Base-by-base conservation (phyloP, 768 basidiomycete genomes). In the Mycena rebaudengoi region DNA sequence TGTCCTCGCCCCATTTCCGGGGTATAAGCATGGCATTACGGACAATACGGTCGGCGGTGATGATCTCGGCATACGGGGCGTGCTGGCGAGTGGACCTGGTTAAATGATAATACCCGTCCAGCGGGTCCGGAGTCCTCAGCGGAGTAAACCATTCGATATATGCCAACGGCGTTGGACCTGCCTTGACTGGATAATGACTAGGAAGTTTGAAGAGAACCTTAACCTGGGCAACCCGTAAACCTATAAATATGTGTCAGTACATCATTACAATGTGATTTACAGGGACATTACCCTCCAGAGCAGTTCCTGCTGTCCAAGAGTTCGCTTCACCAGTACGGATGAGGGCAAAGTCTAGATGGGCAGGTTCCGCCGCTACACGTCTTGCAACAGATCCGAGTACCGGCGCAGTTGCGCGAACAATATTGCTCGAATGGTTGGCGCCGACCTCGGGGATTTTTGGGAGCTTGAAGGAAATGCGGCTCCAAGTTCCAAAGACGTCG, bases 81-180 rank as follows among this genome's bases (percentile, higher is more conserved):
- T 59, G 64, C 51, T 35, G 57, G 16, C 39, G 61, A 7, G 52
- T 59, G 32, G n/a, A 69, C 26, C 43, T 65, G 30, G 21, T 35
- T 32, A 51, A 40, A 60, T 45, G 65, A 35, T 52, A 59, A 32
- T 59, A 73, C 1, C 62, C 63, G 16, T 50, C 52, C n/a, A 46
- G 25, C 4, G 44, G 29, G 44, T 73, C 66, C 3, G 60, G 64
- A 10, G 26, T 40, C 10, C 43, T 35, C 10, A 70, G 60, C 1
- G 68, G 64, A 10, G 69, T 74, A 46, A 71, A 74, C 72, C 70
- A 75, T 29, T 76, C 69, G 11, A 76, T 48, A 43, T 75, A 75
- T 0, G 65, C 72, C 4, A 77, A 60, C 0, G 69, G 72, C 11
- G 35, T 30, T n/a, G n/a, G n/a, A 8, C 25, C 25, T 1, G 57